Base-by-base conservation (phyloP, 2,329 filamentous ascomycete species). In the Ceratocystis variospora region DNA sequence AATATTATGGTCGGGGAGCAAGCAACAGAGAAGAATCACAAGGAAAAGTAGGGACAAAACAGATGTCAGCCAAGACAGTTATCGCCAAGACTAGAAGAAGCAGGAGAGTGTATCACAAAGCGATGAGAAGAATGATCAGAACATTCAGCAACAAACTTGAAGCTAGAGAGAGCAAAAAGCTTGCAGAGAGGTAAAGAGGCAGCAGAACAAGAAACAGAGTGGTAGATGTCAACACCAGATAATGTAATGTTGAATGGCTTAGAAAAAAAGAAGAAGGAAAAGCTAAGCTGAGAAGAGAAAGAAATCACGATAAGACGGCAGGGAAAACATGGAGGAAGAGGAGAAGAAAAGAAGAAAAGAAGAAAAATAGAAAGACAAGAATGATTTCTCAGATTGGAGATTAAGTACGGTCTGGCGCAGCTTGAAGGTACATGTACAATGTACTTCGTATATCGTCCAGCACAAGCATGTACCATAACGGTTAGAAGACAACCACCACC, bases 341-440 rank as follows among this genome's bases (percentile, higher is more conserved):
- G 41, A 62, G 15, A 50, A 25, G 50, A 19, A 7, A 45, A 45
- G 17, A 48, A 57, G 61, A 55, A 64, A 44, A 50, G 45, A 57
- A 63, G 62, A 19, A 63, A 48, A 62, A 57, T 65, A 68, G 66
- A 67, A 64, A 68, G 55, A 66, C 67, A 67, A 62, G 44, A 59
- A 64, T 59, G 64, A 64, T 37, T 62, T 70, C 66, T 69, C 64
- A 68, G 63, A 65, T 33, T 33, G 46, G 46, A 64, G 37, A 45
- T 50, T 57, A 55, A 64, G 45, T 53, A 59, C 33, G n/a, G 31
- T 12, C 19, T 25, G 45, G 62, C 22, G 15, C 50, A 22, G 22
- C 12, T 7, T 28, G 17, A n/a, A 5, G 19, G 48, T 53, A 50
- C 46, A 28, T 3, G 48, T 53, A 53, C 48, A 28, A 53, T 53